phyloP scores from a whole-genome alignment of 2,329 filamentous ascomycete genomes.

The Calonectria pseudoturangicola region DNA sequence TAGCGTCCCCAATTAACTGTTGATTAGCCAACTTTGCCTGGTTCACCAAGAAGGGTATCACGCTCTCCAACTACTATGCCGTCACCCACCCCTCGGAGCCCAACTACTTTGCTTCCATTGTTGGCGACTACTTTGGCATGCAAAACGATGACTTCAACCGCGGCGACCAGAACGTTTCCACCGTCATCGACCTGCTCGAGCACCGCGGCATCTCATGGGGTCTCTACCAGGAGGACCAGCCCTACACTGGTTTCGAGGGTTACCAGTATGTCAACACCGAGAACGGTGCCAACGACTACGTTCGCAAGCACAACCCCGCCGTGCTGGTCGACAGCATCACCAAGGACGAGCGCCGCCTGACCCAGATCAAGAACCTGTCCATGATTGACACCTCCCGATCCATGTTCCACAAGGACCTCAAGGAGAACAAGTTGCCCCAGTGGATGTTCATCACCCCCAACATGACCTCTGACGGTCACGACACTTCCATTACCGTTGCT shows the following conservation, averaged over 20 bases:
- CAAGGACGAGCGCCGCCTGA: slow-evolving; percentile 74
- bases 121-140: slow-evolving; percentile 79
- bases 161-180: slow-evolving; percentile 76
- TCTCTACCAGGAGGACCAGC: slow-evolving; percentile 86
- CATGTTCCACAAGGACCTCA: slow-evolving; percentile 80
- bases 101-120: slow-evolving; percentile 79
- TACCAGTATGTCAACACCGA: slow-evolving; percentile 77
- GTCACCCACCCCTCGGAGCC: slow-evolving; percentile 80
- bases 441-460: slow-evolving; percentile 83
- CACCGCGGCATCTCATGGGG: slow-evolving; percentile 79
- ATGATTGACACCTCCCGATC: slow-evolving; percentile 64
- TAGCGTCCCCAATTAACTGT: background rate
- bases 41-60: slow-evolving; percentile 56
- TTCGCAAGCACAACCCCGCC: slow-evolving; percentile 86
- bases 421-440: slow-evolving; percentile 79
- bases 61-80: slow-evolving; percentile 64
- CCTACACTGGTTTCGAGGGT: slow-evolving; percentile 84
- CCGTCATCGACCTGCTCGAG: slow-evolving; percentile 81
- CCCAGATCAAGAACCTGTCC: slow-evolving; percentile 83
- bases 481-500: slow-evolving; percentile 81
- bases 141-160: slow-evolving; percentile 74
- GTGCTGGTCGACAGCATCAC: slow-evolving; percentile 81
- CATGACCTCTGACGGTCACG: slow-evolving; percentile 86
- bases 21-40: slow-evolving; percentile 52
- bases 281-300: slow-evolving; percentile 83